These are phyloP conservation scores for Pseudotulostoma volvatum DNA, from an alignment of 495 filamentous ascomycete genomes.

Conservation along the genomic window DNA sequence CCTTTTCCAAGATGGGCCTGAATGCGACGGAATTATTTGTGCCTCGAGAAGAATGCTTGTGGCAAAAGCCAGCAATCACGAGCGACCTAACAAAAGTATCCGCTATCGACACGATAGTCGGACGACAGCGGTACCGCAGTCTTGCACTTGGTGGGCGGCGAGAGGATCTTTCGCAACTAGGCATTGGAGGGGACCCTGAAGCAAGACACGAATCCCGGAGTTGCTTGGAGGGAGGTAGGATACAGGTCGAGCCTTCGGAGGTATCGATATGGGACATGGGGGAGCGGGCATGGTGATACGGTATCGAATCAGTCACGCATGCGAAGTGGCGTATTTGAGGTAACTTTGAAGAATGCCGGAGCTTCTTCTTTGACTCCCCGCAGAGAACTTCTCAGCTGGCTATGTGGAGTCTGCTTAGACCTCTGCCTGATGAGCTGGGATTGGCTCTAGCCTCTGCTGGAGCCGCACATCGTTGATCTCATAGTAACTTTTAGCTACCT, in stretches of 20 bases:
- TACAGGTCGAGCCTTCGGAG: slow-evolving; percentile 35
- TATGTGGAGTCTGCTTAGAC: too few relatives aligned
- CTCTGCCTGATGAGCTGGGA: too few relatives aligned
- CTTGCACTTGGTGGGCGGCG: slow-evolving; percentile 19
- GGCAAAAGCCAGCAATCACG: slow-evolving; percentile 45
- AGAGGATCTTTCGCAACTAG: slow-evolving; percentile 12
- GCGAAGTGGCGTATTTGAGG: too few relatives aligned
- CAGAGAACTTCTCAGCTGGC: too few relatives aligned
- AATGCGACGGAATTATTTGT: too few relatives aligned
- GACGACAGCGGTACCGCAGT: slow-evolving; percentile 24
- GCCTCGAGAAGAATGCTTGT: slow-evolving; percentile 31
- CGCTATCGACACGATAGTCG: slow-evolving; percentile 26
- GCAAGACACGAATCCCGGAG: slow-evolving; percentile 25
- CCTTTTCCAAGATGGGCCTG: too few relatives aligned
- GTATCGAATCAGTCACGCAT: slow-evolving; percentile 29
- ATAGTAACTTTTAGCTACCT: too few relatives aligned
- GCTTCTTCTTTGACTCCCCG: too few relatives aligned
- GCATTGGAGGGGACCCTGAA: slow-evolving; percentile 17
- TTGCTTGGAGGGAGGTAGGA: slow-evolving; percentile 32
- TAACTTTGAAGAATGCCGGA: too few relatives aligned
- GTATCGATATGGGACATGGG: slow-evolving; percentile 48
- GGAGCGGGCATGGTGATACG: slow-evolving; percentile 41
- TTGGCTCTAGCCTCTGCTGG: too few relatives aligned
- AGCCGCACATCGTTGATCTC: too few relatives aligned
- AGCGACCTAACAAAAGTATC: slow-evolving; percentile 48